Evolutionary conservation across 2,329 filamentous ascomycete species (phyloP).

Genomic region (Coniochaeta ligniaria): DNA sequence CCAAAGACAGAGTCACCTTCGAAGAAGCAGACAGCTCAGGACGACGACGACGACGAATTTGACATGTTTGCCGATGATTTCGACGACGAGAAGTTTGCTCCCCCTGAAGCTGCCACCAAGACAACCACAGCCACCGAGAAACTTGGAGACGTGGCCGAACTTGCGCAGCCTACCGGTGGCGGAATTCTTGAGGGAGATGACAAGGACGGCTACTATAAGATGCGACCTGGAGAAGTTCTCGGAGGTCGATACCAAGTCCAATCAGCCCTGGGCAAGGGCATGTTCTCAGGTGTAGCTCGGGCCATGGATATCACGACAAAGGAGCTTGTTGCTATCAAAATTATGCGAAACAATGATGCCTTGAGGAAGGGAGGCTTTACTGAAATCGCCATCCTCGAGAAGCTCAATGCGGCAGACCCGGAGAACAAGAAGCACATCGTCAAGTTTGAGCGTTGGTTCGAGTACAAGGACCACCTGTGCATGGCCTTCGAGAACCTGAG

Average conservation of each 20-base stretch:
- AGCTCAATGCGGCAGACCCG: conserved; percentile 76
- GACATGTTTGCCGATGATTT: conserved; percentile 89
- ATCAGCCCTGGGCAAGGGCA: conserved; percentile 81
- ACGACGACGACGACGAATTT: conserved; percentile 64
- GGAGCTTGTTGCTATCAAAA: conserved; percentile 87
- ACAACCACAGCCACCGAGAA: conserved; percentile 28
- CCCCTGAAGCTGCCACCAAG: conserved; percentile 34
- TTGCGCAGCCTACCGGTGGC: conserved; percentile 48
- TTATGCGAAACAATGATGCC: conserved; percentile 93
- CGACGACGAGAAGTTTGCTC: conserved; percentile 57
- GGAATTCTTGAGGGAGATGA: conserved; percentile 91
- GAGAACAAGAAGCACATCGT: conserved; percentile 91
- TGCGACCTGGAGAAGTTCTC: conserved; percentile 84
- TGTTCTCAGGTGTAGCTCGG: conserved; percentile 94
- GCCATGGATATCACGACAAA: conserved; percentile 71
- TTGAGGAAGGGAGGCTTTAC: conserved; percentile 88
- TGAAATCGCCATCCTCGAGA: conserved; percentile 87
- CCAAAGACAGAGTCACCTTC: conserved; percentile 20
- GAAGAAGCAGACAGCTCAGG: conserved; percentile 37
- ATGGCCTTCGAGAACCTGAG: conserved; percentile 95
- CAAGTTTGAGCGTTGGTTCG: conserved; percentile 78
- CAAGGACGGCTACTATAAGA: conserved; percentile 91
- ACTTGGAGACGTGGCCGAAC: conserved; percentile 38
- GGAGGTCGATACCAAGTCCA: conserved; percentile 86
- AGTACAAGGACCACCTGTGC: conserved; percentile 91